Conservation (phyloP, 345 rosid species). For the Geranium rotundifolium region DNA sequence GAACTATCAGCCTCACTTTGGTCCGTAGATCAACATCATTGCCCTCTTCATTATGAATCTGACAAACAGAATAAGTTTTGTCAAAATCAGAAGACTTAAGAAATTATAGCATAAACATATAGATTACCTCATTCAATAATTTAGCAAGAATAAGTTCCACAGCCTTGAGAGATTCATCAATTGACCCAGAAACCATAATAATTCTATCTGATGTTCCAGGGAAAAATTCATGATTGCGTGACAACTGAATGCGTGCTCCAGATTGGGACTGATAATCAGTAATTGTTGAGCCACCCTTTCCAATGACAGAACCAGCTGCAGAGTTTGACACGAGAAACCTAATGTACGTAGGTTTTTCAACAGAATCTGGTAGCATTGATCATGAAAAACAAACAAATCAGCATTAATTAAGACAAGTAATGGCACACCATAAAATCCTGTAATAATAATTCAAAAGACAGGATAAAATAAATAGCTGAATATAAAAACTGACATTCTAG, state of each 20-base stretch:
- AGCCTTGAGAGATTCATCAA: slow-evolving; percentile 70
- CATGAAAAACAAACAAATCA: not conserved
- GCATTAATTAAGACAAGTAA: not conserved
- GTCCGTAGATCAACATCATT: slow-evolving; percentile 68
- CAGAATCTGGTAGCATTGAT: slow-evolving; percentile 36
- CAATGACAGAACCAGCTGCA: slow-evolving; percentile 96
- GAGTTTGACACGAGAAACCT: slow-evolving; percentile 96
- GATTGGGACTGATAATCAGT: slow-evolving; percentile 92
- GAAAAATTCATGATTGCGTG: slow-evolving; percentile 85
- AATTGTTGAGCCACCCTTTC: slow-evolving; percentile 96
- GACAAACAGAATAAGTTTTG: slow-evolving; percentile 9
- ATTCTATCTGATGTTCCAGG: slow-evolving; percentile 95
- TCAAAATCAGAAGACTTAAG: slow-evolving; percentile 5
- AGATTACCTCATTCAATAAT: slow-evolving; percentile 75
- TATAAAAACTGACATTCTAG: too few species aligned
- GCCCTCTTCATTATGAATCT: slow-evolving; percentile 74
- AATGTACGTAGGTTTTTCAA: slow-evolving; percentile 68
- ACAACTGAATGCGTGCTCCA: slow-evolving; percentile 89
- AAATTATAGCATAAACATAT: slow-evolving; percentile 3
- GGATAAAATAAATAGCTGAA: too few species aligned
- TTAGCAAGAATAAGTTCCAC: slow-evolving; percentile 78
- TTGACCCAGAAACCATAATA: slow-evolving; percentile 68
- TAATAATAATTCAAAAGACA: too few species aligned
- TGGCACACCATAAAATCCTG: too few species aligned
- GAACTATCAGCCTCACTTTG: slow-evolving; percentile 85